Evolutionary conservation across 2,329 filamentous ascomycete species (phyloP).

Genomic region (Epicoccum sorghinum): DNA sequence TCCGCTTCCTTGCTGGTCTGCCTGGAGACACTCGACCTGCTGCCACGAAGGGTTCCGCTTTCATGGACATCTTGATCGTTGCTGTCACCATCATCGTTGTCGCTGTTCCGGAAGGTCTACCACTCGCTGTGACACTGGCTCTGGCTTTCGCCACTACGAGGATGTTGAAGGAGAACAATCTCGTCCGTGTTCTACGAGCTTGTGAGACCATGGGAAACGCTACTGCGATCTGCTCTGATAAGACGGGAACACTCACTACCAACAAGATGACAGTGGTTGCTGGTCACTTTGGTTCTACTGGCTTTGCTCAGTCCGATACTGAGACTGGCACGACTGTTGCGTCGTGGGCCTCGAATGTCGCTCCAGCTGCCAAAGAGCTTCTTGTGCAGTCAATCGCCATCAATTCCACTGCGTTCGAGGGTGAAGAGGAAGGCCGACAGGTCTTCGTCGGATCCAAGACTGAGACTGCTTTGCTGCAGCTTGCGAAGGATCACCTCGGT

Average conservation of each 20-base stretch:
- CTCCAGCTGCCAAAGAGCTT: constrained; percentile 40
- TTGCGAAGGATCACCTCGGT: constrained; percentile 59
- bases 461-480: constrained; percentile 60
- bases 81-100: constrained; percentile 52
- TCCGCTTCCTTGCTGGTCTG: constrained; percentile 46
- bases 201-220: constrained; percentile 48
- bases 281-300: constrained; percentile 44
- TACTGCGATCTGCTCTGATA: constrained; percentile 46
- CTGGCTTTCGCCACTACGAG: constrained; percentile 46
- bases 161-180: constrained; percentile 46
- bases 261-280: constrained; percentile 53
- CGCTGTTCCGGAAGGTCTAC: constrained; percentile 50
- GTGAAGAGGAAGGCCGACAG: constrained; percentile 50
- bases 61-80: constrained; percentile 51
- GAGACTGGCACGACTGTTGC: constrained; percentile 47
- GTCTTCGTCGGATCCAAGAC: constrained; percentile 64
- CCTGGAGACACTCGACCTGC: constrained; percentile 30
- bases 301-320: constrained; percentile 60
- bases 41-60: constrained; percentile 43
- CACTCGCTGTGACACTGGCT: constrained; percentile 43
- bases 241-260: constrained; percentile 44
- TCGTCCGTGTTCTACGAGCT: constrained; percentile 40
- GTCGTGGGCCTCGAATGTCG: constrained; percentile 53
- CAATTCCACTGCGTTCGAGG: constrained; percentile 62
- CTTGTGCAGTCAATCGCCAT: constrained; percentile 41